Base-by-base conservation (phyloP, 2,329 filamentous ascomycete species). In the Sarocladium strictum region DNA sequence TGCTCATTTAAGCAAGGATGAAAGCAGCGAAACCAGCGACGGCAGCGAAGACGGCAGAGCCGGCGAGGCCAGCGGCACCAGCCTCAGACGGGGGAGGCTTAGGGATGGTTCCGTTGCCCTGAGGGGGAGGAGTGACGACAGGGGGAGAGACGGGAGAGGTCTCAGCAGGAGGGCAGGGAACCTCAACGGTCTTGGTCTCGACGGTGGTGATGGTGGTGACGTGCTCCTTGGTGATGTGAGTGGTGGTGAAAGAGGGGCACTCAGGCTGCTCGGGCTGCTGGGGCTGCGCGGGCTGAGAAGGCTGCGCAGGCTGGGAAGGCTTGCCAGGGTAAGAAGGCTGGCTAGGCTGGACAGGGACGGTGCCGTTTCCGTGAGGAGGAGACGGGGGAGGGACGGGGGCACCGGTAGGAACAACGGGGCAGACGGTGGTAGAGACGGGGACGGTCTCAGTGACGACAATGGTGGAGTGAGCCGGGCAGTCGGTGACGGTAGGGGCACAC, bases 401-500 rank as follows among this genome's bases (percentile, higher is more conserved):
- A 21, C 50, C 49, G 55, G 61, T 61, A 53, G 62, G 54, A 53
- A 57, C 61, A 47, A 68, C 67, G 38, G 70, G 65, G 72, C 71
- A 70, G 64, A 73, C 56, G 53, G 70, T 72, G 67, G 70, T 73
- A 56, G 70, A 70, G 62, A 70, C 60, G 54, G 67, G 63, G 54
- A 70, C 54, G 57, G 68, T 69, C 66, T 69, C 65, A 54, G 71
- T 74, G 43, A 60, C 58, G 54, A 69, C 56, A 56, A 68, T 62
- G 56, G 67, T 71, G 64, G 66, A 67, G 61, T 65, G 66, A 33
- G 69, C 68, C 57, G 79, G 79, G 79, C 85, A 87, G 81, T 86
- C 65, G 68, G 80, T 78, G 65, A 86, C 81, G 58, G 76, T 75
- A 51, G 81, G 72, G 56, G 70, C 75, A 75, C 83, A 86, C 55